Base-by-base conservation (phyloP, 345 rosid genomes). In the Xanthoceras sorbifolium region DNA sequence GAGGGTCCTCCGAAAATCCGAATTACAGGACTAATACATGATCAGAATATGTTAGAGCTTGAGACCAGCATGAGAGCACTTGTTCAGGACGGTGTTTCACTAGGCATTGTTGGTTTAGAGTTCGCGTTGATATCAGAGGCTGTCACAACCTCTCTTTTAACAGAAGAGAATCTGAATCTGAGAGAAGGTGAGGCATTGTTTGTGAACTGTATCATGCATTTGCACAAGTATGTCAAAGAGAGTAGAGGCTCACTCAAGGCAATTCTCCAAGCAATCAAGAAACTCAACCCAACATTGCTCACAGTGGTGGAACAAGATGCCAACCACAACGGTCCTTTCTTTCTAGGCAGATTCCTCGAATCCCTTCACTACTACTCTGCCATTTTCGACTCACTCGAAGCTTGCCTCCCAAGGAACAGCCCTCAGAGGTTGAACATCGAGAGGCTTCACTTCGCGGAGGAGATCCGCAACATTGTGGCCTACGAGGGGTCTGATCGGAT, bases 301-400 rank as follows among this genome's bases (percentile, higher is more conserved):
- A 90, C 90, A 0, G 82, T 87, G 54, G 84, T 87, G 72, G 94
- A 90, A 66, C 94, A 89, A 80, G 94, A 90, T 65, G 91, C 92
- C 5, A 90, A 85, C 82, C 94, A 90, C 71, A 89, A 89, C 50
- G 91, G 94, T 5, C 92, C 91, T 0, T 88, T 90, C 84, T 90
- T 90, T 61, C 90, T 89, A 1, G 92, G 94, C 32, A 82, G 90
- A 54, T 90, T 89, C 69, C 86, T 87, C n/a, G 94, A 90, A 75
- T 87, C 94, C 28, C 94, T 90, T 55, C 91, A 90, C 38, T 89
- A 89, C 77, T 90, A 85, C 67, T 89, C 94, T 0, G 91, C 92
- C 32, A 81, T 90, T 59, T 90, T 90, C 3, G 91, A 90, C 66
- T 89, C 92, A 4, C 90, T 90, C 0, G 91, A 90, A 73, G 90